Base-by-base conservation (phyloP, 116 monocot species). In the Trichopus zeylanicus region DNA sequence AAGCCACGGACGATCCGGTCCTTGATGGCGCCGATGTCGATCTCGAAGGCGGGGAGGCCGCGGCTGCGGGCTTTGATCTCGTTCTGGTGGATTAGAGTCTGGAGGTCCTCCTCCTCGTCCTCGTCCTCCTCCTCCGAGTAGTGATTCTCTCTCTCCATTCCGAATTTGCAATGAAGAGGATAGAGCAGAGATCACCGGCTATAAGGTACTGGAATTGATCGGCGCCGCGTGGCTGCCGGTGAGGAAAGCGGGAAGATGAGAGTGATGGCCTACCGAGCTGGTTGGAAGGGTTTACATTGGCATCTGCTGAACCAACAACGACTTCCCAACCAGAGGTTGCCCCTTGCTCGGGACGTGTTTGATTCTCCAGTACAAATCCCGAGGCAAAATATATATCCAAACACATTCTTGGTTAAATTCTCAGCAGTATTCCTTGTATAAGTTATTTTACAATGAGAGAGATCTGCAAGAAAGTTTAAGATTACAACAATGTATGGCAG, bases 31-130 rank as follows among this genome's bases (percentile, higher is more conserved):
- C 39, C n/a, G 19, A 23, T 32, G 29, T 46, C 48, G 66, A 86
- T 59, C 62, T 71, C 65, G 61, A 74, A 75, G 12, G 64, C 19
- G 22, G 72, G 31, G 60, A 48, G 53, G 37, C 54, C 64, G 42
- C 25, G 49, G 32, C 33, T 59, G 46, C 20, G 42, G 4, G 72
- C 48, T 11, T 65, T 72, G 26, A 52, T 29, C 25, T 75, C 69
- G 70, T 73, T 65, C 63, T 82, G 67, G 57, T 62, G 57, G 21
- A 88, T 68, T 15, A 88, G 83, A 26, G 76, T 59, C 26, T 62
- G 67, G 67, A 26, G 63, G 29, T 82, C 82, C 16, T 84, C 78
- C 27, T 89, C 84, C 4, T 83, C 84, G 64, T 71, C 74, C 42
- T 42, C 42, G n/a, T n/a, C n/a, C n/a, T n/a, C n/a, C n/a, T n/a